Base-by-base conservation (phyloP, 2,329 filamentous ascomycete species). In the Diaporthe sp. region DNA sequence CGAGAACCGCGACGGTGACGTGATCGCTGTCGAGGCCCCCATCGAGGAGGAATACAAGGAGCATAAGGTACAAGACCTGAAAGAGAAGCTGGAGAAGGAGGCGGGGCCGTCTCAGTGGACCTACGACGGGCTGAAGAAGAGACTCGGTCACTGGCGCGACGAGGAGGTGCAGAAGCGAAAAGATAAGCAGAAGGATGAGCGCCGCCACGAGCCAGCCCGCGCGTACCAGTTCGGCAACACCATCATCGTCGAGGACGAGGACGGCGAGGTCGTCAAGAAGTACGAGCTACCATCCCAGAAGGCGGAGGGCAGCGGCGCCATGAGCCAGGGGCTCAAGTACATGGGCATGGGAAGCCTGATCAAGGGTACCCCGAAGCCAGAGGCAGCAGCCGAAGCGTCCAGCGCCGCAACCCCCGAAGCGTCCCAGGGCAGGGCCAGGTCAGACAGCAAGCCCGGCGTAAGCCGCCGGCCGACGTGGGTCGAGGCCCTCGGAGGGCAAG, bases 171-270 rank as follows among this genome's bases (percentile, higher is more conserved):
- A 89, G 65, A 90, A 91, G 78, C 88, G 91, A 56, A 93, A 92
- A 78, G 86, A 86, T 55, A 91, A 92, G 81, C 81, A 86, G 3
- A 90, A 92, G 77, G 82, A 77, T 17, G 85, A 87, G 50, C 87
- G 90, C 70, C 89, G 86, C 77, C 88, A 91, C 77, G 93, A 93
- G 72, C 93, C 94, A 17, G 94, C 94, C n/a, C 87, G 93, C 63
- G 94, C 94, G 7, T 97, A 96, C 81, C 94, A 96, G 77, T 96
- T 95, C 79, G 94, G 94, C 76, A 96, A 94, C 81, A 96, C 89
- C 56, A 94, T 97, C 77, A 96, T 97, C 80, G 93, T 97, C 22
- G 94, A 97, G 84, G 94, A 97, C 76, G 93, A 94, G 81, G 92
- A 96, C 78, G 94, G 94, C 56, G 94, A 97, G 81, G 94, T 97